These are phyloP conservation scores for Lablab purpureus DNA, from an alignment of 306 rosid genomes.

Conservation along the genomic window DNA sequence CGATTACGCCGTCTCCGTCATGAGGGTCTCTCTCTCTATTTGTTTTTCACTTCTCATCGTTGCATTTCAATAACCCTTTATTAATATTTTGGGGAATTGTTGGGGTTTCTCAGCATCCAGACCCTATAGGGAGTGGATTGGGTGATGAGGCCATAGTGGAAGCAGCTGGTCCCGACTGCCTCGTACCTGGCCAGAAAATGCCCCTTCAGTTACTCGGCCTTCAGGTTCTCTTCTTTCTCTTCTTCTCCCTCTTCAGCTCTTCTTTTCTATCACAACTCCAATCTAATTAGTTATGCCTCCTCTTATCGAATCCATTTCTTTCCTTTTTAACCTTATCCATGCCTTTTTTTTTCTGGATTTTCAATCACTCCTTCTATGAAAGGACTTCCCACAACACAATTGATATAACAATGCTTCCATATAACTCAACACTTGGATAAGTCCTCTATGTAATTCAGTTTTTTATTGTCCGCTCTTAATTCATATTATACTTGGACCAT, in stretches of 20 bases:
- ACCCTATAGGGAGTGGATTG: conserved; percentile 83
- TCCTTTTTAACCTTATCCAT: neutral
- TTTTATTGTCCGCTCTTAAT: neutral
- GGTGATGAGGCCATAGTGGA: conserved; percentile 85
- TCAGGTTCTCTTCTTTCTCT: conserved; percentile 59
- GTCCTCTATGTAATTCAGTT: neutral
- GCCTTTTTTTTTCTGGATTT: neutral
- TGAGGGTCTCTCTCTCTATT: conserved; percentile 61
- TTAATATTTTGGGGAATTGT: neutral
- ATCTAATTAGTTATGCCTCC: neutral
- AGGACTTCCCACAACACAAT: neutral
- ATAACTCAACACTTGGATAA: neutral
- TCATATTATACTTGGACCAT: neutral
- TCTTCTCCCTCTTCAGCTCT: neutral
- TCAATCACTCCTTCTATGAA: conserved; percentile 1
- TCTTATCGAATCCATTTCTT: neutral
- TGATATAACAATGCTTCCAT: neutral
- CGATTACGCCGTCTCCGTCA: conserved; percentile 68
- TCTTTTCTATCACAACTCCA: neutral
- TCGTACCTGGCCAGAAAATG: conserved; percentile 78
- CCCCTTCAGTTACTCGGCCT: conserved; percentile 84
- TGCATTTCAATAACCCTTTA: neutral
- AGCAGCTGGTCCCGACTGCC: conserved; percentile 94
- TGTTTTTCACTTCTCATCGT: neutral
- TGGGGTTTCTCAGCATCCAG: conserved; percentile 59